Base-by-base conservation (phyloP, 169 alveolate species). In the Miamiensis avidus region DNA sequence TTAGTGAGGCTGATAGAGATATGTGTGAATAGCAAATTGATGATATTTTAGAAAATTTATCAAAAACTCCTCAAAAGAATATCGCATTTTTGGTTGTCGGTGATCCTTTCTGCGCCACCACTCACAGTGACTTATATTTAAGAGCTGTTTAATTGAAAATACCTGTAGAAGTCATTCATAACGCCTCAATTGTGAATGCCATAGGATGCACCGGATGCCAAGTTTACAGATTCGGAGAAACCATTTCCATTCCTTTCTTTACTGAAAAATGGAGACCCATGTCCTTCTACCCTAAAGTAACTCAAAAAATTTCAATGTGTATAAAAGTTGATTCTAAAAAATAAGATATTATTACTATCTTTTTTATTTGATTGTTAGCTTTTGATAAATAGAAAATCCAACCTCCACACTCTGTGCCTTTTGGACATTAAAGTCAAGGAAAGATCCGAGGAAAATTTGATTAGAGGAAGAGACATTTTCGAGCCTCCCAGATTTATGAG, bases 351-450 rank as follows among this genome's bases (percentile, higher is more conserved):
- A 49, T 49, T 11, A n/a, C n/a, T n/a, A n/a, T 11, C 4, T 49
- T 49, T 49, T 49, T 49, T 49, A 11, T 49, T 49, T 11, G 4
- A 11, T 49, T 49, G 4, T 20, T 49, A 99, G 93, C 97, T 98
- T 25, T 92, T 95, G 79, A 84, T 87, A 33, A 99, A 99, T 89
- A 86, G 86, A 88, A 96, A 95, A 77, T 93, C 95, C 82, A 96
- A 97, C 85, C 90, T 97, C 83, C 99, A 99, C 89, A 98, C 99
- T 16, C 93, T 99, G 64, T 98, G 99, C 75, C 96, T 99, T 0
- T 94, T 99, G 87, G 99, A 99, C 87, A 99, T 99, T 75, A 98
- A 99, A 94, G 99, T 98, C 11, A 98, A 98, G 93, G 99, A 98
- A 93, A 98, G 98, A 79, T 94, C 99, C 0, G 97, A 98, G 49